A percentile compares a stretch with the other conserved stretches of the same genome.
These are phyloP conservation scores for Sporisorium sorghi DNA, from an alignment of 1,284 basidiomycete genomes.

Conservation along the genomic window DNA sequence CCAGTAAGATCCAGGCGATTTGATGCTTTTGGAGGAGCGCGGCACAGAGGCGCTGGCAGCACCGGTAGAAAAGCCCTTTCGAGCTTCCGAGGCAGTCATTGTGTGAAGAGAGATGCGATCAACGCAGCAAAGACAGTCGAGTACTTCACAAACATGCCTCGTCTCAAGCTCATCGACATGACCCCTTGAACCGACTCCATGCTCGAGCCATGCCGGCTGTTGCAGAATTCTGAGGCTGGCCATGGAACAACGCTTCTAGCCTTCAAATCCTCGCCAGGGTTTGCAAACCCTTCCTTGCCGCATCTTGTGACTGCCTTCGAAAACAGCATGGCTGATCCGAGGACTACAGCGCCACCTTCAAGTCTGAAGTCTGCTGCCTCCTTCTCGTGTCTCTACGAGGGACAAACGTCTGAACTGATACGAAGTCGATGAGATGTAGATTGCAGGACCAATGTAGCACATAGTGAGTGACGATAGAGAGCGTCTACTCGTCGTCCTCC, in stretches of 20 bases:
- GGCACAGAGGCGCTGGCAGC: too few species aligned
- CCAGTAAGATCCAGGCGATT: too few species aligned
- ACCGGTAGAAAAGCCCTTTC: too few species aligned
- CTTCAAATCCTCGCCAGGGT: not conserved
- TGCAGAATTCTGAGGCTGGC: too few species aligned
- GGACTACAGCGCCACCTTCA: too few species aligned
- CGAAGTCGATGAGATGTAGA: slow-evolving; percentile 7
- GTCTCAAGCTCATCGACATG: not conserved
- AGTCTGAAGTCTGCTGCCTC: not conserved
- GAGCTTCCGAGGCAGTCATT: too few species aligned
- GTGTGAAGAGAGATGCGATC: not conserved
- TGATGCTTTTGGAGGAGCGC: too few species aligned
- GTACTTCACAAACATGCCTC: not conserved
- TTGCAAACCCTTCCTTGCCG: not conserved
- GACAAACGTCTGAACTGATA: not conserved
- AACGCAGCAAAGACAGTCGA: not conserved
- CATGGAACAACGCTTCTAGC: too few species aligned
- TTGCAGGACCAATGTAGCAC: slow-evolving; percentile 12
- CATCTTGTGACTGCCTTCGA: not conserved
- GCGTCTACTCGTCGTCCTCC: slow-evolving; percentile 42
- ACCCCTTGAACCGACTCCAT: not conserved
- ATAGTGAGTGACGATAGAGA: not conserved
- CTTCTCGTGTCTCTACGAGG: not conserved
- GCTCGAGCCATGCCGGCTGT: too few species aligned
- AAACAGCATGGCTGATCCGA: not conserved